Evolutionary conservation across 192 early-diverging fungal genomes (phyloP).

Genomic region (Mortierella antarctica): DNA sequence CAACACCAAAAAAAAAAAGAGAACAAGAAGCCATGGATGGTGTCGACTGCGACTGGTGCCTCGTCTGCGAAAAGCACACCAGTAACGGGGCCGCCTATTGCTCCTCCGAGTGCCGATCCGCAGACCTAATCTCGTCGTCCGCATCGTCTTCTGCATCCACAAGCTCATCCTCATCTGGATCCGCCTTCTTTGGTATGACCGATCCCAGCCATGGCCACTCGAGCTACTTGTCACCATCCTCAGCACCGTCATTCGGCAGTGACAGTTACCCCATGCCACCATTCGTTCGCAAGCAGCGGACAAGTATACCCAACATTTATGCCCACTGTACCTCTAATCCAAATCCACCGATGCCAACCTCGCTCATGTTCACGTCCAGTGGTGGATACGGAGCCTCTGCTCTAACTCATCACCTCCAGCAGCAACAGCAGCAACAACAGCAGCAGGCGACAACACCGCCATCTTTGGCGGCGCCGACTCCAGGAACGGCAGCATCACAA

Average conservation of each 20-base stretch:
- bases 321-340: slow-evolving; percentile 40
- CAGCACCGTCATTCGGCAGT: slow-evolving; percentile 1
- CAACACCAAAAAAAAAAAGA: neutral
- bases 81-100: slow-evolving; percentile 43
- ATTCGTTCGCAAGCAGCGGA: slow-evolving; percentile 47
- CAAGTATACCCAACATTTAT: slow-evolving; percentile 55
- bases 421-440: slow-evolving; percentile 22
- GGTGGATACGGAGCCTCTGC: slow-evolving; percentile 6
- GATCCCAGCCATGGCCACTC: slow-evolving; percentile 9
- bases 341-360: slow-evolving; percentile 18
- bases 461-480: neutral
- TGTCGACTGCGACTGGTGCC: slow-evolving; percentile 55
- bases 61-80: slow-evolving; percentile 52
- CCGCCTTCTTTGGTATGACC: slow-evolving; percentile 26
- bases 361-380: slow-evolving; percentile 8
- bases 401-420: slow-evolving; percentile 26
- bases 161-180: slow-evolving; percentile 11
- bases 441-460: slow-evolving; percentile 6
- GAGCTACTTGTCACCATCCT: neutral
- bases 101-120: slow-evolving; percentile 40
- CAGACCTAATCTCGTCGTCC: slow-evolving; percentile 52
- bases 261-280: slow-evolving; percentile 47
- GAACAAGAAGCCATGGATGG: slow-evolving; percentile 31
- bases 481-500: slow-evolving; percentile 28
- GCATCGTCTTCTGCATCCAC: slow-evolving; percentile 26